Conservation (phyloP, 2,329 filamentous ascomycete genomes). For the Colletotrichum cereale region DNA sequence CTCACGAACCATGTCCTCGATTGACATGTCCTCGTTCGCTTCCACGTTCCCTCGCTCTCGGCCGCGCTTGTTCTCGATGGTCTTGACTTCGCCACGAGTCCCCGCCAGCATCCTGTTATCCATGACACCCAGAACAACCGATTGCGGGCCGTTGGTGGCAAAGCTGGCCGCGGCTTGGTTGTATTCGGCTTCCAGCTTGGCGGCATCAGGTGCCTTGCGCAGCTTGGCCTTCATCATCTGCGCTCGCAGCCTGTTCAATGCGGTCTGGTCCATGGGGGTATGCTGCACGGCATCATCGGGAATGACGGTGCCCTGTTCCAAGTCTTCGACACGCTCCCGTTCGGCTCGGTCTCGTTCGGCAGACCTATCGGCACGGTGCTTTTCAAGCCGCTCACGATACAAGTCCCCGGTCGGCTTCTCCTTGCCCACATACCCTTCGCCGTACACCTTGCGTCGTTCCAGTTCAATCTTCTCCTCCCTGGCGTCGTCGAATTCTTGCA, state of each 20-base stretch:
- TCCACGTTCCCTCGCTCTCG: conserved; percentile 86
- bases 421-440: conserved; percentile 85
- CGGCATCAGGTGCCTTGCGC: conserved; percentile 79
- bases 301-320: conserved; percentile 69
- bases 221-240: conserved; percentile 97
- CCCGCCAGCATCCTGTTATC: conserved; percentile 91
- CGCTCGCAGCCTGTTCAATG: conserved; percentile 89
- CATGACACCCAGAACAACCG: conserved; percentile 87
- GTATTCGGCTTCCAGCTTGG: conserved; percentile 85
- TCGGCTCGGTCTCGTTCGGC: conserved; percentile 25
- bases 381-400: conserved; percentile 79
- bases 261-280: conserved; percentile 77
- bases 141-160: conserved; percentile 67
- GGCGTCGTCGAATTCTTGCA: conserved; percentile 91
- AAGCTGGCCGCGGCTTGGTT: conserved; percentile 78
- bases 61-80: conserved; percentile 83
- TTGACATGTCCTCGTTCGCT: conserved; percentile 94
- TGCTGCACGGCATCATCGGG: conserved; percentile 64
- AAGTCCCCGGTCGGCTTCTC: conserved; percentile 90
- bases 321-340: conserved; percentile 42
- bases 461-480: conserved; percentile 93
- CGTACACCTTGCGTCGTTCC: conserved; percentile 85
- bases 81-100: conserved; percentile 77
- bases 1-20: conserved; percentile 97
- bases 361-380: conserved; percentile 57